phyloP scores from a whole-genome alignment of 2,329 filamentous ascomycete genomes.

The Fusarium brachygibbosum region DNA sequence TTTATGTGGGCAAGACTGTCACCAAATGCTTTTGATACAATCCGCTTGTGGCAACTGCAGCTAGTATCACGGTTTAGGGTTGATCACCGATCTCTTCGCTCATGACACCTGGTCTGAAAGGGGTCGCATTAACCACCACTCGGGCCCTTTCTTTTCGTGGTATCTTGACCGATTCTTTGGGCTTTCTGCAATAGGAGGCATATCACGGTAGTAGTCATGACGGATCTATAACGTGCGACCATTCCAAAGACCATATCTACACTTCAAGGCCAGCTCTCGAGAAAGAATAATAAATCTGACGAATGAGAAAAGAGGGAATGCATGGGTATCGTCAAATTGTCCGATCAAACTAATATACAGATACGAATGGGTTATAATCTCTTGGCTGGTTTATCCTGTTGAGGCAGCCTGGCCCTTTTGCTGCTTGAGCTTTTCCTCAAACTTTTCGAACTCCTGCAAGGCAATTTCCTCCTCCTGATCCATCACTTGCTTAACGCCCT shows the following conservation, averaged over 20 bases:
- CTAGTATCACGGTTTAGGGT: neutral
- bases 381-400: conserved; percentile 9
- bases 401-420: conserved; percentile 59
- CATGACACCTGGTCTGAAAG: neutral
- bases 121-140: neutral
- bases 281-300: neutral
- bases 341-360: conserved; percentile 46
- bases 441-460: conserved; percentile 89
- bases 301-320: conserved; percentile 9
- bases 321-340: conserved; percentile 49
- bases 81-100: conserved; percentile 6
- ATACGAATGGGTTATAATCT: conserved; percentile 6
- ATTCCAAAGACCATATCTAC: neutral
- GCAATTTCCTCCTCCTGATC: conserved; percentile 94
- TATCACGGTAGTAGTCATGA: conserved; percentile 2
- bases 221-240: neutral
- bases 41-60: neutral
- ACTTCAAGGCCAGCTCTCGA: neutral
- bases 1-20: neutral
- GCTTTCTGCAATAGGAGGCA: conserved; percentile 18
- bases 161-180: neutral
- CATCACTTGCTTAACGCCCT: conserved; percentile 89
- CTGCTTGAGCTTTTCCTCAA: conserved; percentile 83
- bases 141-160: conserved; percentile 12
- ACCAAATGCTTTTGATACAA: neutral